Conservation (phyloP, 2,329 filamentous ascomycete species). For the Claviceps cyperi region DNA sequence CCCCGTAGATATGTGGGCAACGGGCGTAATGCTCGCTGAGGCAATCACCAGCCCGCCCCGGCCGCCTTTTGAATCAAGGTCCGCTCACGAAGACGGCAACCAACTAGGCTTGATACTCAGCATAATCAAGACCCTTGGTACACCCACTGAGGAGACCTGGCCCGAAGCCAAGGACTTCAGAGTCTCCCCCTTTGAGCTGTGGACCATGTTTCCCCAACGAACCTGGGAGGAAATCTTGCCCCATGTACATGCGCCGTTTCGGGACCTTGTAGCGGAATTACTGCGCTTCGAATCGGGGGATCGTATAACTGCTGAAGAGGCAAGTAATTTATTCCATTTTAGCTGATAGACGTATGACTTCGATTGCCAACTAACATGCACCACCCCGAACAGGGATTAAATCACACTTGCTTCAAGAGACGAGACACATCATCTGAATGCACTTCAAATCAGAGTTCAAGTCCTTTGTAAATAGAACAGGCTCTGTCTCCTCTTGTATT, state of each 20-base stretch:
- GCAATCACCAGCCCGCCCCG: constrained; percentile 37
- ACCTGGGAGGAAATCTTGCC: constrained; percentile 59
- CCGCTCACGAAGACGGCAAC: constrained; percentile 63
- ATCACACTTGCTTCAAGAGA: constrained; percentile 9
- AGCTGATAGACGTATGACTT: background rate
- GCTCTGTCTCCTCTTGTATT: too few species aligned
- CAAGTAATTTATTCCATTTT: constrained; percentile 8
- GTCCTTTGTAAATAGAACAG: background rate
- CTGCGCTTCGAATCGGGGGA: constrained; percentile 55
- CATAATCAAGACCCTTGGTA: constrained; percentile 84
- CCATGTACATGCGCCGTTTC: constrained; percentile 39
- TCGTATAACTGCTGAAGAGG: constrained; percentile 48
- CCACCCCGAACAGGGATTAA: constrained; percentile 10
- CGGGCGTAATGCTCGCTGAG: constrained; percentile 74
- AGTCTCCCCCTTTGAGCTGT: constrained; percentile 81
- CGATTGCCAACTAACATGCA: background rate
- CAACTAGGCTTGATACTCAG: constrained; percentile 83
- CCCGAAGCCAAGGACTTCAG: constrained; percentile 57
- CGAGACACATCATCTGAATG: background rate
- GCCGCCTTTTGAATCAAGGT: constrained; percentile 71
- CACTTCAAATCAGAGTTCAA: too few species aligned
- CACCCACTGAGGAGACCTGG: constrained; percentile 68
- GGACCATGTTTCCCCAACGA: constrained; percentile 54
- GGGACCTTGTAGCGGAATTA: constrained; percentile 51
- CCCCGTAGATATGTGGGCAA: constrained; percentile 76